Evolutionary conservation across 352 stramenopile genomes (phyloP), one percentile per base, ranked within the genome.

Genomic region (Pythium rhizo-oryzae): DNA sequence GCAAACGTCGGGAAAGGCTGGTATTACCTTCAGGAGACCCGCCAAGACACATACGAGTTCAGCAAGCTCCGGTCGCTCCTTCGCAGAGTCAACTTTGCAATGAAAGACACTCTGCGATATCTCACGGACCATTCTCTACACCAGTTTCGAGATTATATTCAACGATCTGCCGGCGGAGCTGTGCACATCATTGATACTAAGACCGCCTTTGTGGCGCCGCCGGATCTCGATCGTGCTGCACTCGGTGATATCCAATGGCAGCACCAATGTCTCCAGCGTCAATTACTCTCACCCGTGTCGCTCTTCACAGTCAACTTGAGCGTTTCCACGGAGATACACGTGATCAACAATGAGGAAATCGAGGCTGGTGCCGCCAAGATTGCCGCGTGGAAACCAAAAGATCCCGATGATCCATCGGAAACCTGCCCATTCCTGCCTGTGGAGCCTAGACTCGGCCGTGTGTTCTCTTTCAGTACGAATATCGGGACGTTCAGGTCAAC

Each of bases 1-100:
- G 81, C 75, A 0, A 91, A 90, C 54, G 83, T 94, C 4, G 86
- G 86, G 0, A 96, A 96, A 65, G 88, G 88, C 11, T 94, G 87
- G 85, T 96, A 94, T 57, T 92, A 92, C 46, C 59, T 96, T 8
- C 87, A 96, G 33, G 88, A 96, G 44, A 92, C 82, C 0, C 79
- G 82, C 0, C 86, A 93, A 70, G 88, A 96, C 64, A 94, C 87
- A 39, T 96, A 96, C 72, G 87, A 96, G 64, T 94, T 94, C 71
- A 94, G 86, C 59, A 96, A 96, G 50, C 71, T 96, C 2, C 79
- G 87, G 1, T 90, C 85, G 8, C 65, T 96, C 3, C 69, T 96
- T 1, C 79, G 82, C 1, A 79, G 88, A 19, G 74, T 96, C 55
- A 94, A 94, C 55, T 90, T 93, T 13, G 79, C 75, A 0, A 96